A percentile compares a stretch with the other conserved stretches of the same genome.
Evolutionary conservation across 352 stramenopile species (phyloP).

Genomic region (Hyaloperonospora brassicae): DNA sequence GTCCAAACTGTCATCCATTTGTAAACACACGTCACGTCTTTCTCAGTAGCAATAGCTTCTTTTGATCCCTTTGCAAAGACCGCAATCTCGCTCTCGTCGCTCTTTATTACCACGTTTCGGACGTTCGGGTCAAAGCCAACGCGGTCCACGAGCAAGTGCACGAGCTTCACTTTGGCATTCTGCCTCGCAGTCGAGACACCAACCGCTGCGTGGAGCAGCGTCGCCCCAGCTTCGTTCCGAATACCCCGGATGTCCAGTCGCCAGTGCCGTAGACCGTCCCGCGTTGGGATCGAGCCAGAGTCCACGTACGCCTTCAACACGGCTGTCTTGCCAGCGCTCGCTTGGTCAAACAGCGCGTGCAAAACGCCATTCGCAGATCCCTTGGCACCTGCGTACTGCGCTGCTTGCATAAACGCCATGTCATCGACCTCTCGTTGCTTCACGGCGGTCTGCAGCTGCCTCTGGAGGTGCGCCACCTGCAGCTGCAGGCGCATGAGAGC

Average conservation of each 20-base stretch:
- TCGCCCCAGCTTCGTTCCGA: slow-evolving; percentile 55
- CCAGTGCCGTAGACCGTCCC: slow-evolving; percentile 71
- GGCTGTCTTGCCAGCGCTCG: slow-evolving; percentile 42
- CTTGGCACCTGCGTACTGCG: slow-evolving; percentile 57
- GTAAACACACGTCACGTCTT: no score
- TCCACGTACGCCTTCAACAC: slow-evolving; percentile 53
- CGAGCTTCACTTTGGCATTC: slow-evolving; percentile 58
- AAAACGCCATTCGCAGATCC: slow-evolving; percentile 65
- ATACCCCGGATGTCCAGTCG: slow-evolving; percentile 45
- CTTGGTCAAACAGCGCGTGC: slow-evolving; percentile 71
- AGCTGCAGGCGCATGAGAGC: slow-evolving; percentile 33
- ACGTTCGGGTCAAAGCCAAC: slow-evolving; percentile 71
- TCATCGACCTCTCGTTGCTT: slow-evolving; percentile 58
- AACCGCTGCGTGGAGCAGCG: slow-evolving; percentile 61
- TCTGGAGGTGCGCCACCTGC: slow-evolving; percentile 41
- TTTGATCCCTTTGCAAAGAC: no score
- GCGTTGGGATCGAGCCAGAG: slow-evolving; percentile 68
- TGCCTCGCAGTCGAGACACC: slow-evolving; percentile 58
- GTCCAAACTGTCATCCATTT: slow-evolving; percentile 40
- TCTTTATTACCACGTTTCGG: slow-evolving; percentile 38
- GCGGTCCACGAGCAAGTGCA: slow-evolving; percentile 53
- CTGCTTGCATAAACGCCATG: slow-evolving; percentile 44
- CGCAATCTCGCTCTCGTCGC: no score
- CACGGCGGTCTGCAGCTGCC: slow-evolving; percentile 37
- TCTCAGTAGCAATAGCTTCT: no score